phyloP scores from a whole-genome alignment of 495 filamentous ascomycete species.

The Durotheca rogersii region DNA sequence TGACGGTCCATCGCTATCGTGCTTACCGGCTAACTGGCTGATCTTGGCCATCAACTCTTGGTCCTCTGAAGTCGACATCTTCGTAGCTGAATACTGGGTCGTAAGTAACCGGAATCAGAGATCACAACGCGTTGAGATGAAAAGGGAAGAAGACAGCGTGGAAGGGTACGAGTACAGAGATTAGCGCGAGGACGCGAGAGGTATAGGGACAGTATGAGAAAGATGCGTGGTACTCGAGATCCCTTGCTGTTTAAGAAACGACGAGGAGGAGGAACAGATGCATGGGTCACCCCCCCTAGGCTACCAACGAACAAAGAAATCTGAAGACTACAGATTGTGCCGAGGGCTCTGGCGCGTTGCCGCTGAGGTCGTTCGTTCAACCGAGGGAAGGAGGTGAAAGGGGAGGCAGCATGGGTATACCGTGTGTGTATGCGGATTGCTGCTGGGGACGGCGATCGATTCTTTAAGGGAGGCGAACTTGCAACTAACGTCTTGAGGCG shows the following conservation, averaged over 20 bases:
- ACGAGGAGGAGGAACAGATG: background rate
- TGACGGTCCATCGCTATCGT: constrained; percentile 3
- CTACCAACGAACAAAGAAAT: constrained; percentile 12
- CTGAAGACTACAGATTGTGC: background rate
- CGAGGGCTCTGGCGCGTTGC: constrained; percentile 6
- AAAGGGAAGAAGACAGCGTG: background rate
- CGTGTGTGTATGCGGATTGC: too few species aligned
- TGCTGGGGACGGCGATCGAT: background rate
- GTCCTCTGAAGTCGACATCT: constrained; percentile 66
- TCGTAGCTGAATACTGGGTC: constrained; percentile 18
- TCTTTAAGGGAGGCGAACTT: constrained; percentile 14
- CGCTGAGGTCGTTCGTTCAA: constrained; percentile 4
- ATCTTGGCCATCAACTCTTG: constrained; percentile 76
- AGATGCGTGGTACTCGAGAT: background rate
- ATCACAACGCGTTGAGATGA: background rate
- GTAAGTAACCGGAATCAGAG: constrained; percentile 18
- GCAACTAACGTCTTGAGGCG: too few species aligned
- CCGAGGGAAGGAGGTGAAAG: background rate
- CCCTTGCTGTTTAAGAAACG: background rate
- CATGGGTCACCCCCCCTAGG: background rate
- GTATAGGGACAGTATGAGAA: too few species aligned
- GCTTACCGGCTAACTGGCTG: constrained; percentile 70
- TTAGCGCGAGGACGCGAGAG: background rate
- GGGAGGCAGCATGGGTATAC: too few species aligned
- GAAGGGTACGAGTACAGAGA: background rate